Conservation (phyloP, 768 basidiomycete species). For the Boletus subcaerulescens region DNA sequence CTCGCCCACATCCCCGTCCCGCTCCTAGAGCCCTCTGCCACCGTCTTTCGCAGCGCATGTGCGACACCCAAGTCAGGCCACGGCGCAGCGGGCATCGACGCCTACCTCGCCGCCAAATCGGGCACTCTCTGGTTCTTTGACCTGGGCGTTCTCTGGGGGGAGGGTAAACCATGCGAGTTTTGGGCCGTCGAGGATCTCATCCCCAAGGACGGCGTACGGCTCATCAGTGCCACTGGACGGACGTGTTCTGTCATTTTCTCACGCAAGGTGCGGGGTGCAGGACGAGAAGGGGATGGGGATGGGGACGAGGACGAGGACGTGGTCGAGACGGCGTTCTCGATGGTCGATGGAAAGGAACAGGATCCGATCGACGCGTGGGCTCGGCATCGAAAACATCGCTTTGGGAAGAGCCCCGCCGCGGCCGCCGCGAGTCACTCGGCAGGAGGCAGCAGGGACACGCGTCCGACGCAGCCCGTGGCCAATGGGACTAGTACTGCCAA, state of each 20-base stretch:
- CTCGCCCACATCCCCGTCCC: slow-evolving; percentile 46
- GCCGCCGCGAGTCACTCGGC: not conserved
- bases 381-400: slow-evolving; percentile 50
- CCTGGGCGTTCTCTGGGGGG: slow-evolving; percentile 68
- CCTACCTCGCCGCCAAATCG: slow-evolving; percentile 67
- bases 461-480: not conserved
- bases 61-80: slow-evolving; percentile 31
- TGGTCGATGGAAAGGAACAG: slow-evolving; percentile 70
- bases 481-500: slow-evolving; percentile 15
- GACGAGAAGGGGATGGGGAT: not conserved
- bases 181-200: slow-evolving; percentile 64
- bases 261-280: slow-evolving; percentile 23
- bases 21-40: slow-evolving; percentile 45
- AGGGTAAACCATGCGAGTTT: slow-evolving; percentile 75
- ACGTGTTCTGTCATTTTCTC: slow-evolving; percentile 62
- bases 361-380: slow-evolving; percentile 67
- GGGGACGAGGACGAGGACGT: slow-evolving; percentile 40
- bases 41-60: slow-evolving; percentile 57
- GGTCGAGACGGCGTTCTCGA: slow-evolving; percentile 64
- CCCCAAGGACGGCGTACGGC: slow-evolving; percentile 47
- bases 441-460: slow-evolving; percentile 1
- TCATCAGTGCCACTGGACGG: slow-evolving; percentile 63
- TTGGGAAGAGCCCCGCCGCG: slow-evolving; percentile 39
- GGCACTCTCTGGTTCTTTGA: slow-evolving; percentile 72
- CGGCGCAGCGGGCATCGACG: slow-evolving; percentile 62